A percentile compares a stretch with the other conserved stretches of the same genome.
phyloP scores from a whole-genome alignment of 768 basidiomycete genomes.

The Amanita polypyramis region DNA sequence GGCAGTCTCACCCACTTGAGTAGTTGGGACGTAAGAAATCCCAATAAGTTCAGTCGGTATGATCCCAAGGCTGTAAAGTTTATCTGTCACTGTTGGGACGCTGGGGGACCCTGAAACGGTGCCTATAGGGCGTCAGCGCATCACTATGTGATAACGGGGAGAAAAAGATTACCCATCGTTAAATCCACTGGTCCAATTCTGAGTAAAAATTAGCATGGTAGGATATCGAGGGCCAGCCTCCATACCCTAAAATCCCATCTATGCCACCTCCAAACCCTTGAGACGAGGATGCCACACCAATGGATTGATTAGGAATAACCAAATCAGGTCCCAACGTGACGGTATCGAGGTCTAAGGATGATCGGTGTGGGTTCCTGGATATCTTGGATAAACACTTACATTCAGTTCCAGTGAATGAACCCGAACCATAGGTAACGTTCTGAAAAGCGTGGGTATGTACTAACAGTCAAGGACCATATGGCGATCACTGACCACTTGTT shows the following conservation, averaged over 20 bases:
- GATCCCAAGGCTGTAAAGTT: constrained; percentile 34
- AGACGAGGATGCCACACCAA: constrained; percentile 34
- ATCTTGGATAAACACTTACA: constrained; percentile 21
- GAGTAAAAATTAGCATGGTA: background rate
- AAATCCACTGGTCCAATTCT: constrained; percentile 44
- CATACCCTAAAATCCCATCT: constrained; percentile 43
- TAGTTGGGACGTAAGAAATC: constrained; percentile 43
- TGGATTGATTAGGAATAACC: constrained; percentile 35
- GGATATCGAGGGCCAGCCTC: background rate
- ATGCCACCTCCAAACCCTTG: constrained; percentile 31
- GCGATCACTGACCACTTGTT: constrained; percentile 21
- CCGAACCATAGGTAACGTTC: constrained; percentile 46
- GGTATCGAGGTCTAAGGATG: constrained; percentile 30
- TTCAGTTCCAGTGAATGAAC: constrained; percentile 41
- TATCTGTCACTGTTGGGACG: constrained; percentile 51
- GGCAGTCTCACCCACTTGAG: constrained; percentile 15
- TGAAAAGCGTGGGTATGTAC: constrained; percentile 13
- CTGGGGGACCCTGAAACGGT: constrained; percentile 28
- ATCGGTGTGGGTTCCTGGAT: background rate
- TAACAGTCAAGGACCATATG: background rate
- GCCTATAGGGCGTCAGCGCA: constrained; percentile 6
- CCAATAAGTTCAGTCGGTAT: constrained; percentile 37
- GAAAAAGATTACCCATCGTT: constrained; percentile 18
- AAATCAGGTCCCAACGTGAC: constrained; percentile 31
- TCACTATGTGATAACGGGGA: too few relatives aligned